These are phyloP conservation scores for Annulohypoxylon nitens DNA, from an alignment of 495 filamentous ascomycete species.

Conservation along the genomic window DNA sequence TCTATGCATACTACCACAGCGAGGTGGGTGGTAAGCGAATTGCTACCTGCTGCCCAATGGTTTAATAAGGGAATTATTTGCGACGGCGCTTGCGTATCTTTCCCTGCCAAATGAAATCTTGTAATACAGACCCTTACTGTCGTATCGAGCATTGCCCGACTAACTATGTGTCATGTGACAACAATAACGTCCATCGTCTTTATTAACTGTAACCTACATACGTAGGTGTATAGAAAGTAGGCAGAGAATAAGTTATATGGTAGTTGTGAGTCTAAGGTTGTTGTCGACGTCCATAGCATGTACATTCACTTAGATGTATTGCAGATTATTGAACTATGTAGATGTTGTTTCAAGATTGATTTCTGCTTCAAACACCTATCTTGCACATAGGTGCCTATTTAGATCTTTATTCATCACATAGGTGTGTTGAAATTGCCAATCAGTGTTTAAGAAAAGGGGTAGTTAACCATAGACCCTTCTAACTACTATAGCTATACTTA, in stretches of 20 bases:
- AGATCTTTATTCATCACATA: too few species aligned
- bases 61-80: conserved; percentile 65
- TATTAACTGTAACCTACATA: neutral
- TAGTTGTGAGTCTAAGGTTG: neutral
- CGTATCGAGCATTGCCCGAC: neutral
- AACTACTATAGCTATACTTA: too few species aligned
- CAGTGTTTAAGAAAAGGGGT: too few species aligned
- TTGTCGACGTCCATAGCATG: neutral
- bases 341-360: too few species aligned
- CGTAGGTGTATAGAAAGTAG: neutral
- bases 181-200: neutral
- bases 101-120: conserved; percentile 1
- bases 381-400: too few species aligned
- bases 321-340: too few species aligned
- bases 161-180: conserved; percentile 10
- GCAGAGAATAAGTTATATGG: neutral
- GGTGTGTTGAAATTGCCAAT: too few species aligned
- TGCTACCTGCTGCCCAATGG: conserved; percentile 67
- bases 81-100: conserved; percentile 61
- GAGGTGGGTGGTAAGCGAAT: conserved; percentile 74
- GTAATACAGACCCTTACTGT: neutral
- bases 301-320: too few species aligned
- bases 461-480: too few species aligned
- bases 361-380: too few species aligned
- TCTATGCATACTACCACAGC: conserved; percentile 79